Percentiles rank a stretch among this genome's conserved stretches.
Evolutionary conservation across 495 filamentous ascomycete species (phyloP).

Genomic region (Annulohypoxylon stygium): DNA sequence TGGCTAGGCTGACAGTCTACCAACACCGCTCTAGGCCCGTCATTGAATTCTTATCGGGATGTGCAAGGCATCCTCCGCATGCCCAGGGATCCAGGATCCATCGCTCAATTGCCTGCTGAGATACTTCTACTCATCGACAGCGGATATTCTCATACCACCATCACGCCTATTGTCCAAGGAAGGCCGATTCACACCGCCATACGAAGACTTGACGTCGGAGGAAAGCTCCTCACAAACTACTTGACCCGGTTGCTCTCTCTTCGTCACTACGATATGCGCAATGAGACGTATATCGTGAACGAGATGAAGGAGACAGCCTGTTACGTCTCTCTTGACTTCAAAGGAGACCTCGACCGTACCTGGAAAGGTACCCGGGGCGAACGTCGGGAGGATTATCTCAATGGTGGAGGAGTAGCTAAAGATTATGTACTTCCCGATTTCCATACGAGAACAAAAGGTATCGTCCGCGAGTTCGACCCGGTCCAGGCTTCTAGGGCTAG

Average conservation of each 20-base stretch:
- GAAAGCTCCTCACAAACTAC: constrained; percentile 94
- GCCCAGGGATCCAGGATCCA: constrained; percentile 56
- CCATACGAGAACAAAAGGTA: constrained; percentile 78
- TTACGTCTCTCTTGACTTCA: constrained; percentile 85
- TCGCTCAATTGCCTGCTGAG: constrained; percentile 73
- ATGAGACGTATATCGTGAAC: constrained; percentile 92
- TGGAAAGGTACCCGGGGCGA: constrained; percentile 83
- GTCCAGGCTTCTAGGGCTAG: constrained; percentile 66
- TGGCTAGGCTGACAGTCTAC: constrained; percentile 1
- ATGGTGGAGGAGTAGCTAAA: constrained; percentile 79
- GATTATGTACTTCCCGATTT: constrained; percentile 97
- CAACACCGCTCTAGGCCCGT: constrained; percentile 55
- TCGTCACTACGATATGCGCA: constrained; percentile 92
- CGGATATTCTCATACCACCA: constrained; percentile 93
- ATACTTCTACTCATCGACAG: constrained; percentile 89
- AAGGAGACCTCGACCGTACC: constrained; percentile 79
- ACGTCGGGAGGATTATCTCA: constrained; percentile 56
- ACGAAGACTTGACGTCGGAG: constrained; percentile 89
- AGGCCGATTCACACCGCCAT: constrained; percentile 83
- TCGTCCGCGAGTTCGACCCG: constrained; percentile 81
- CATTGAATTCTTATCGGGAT: constrained; percentile 89
- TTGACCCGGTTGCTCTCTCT: constrained; percentile 90
- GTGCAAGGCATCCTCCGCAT: constrained; percentile 72
- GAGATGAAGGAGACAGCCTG: constrained; percentile 94
- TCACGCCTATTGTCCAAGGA: constrained; percentile 86